phyloP scores from a whole-genome alignment of 164 flowering plant genomes.

The Liquidambar formosana region DNA sequence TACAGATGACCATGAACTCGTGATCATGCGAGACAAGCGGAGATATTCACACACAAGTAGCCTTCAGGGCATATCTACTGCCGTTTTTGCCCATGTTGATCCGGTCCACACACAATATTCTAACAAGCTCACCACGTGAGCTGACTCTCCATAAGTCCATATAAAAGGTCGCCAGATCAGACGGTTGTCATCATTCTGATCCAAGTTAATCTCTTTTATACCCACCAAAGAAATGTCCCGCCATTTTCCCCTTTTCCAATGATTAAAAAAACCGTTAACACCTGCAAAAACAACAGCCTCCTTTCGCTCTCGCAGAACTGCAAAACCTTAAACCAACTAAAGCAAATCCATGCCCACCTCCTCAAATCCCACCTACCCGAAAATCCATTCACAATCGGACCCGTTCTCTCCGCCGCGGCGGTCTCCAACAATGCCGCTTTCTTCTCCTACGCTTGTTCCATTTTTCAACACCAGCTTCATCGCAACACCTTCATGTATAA shows the following conservation, averaged over 20 bases:
- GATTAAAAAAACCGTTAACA: constrained; percentile 31
- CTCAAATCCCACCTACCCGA: constrained; percentile 34
- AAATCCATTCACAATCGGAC: constrained; percentile 38
- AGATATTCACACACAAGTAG: no score
- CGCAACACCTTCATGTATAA: constrained; percentile 61
- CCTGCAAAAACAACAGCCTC: constrained; percentile 7
- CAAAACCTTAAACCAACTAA: constrained; percentile 55
- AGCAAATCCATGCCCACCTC: constrained; percentile 55
- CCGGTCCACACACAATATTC: no score
- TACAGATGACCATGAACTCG: no score
- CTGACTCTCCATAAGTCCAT: no score
- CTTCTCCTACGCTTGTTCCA: constrained; percentile 37
- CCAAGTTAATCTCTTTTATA: no score
- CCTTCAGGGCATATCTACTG: no score
- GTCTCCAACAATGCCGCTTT: constrained; percentile 32
- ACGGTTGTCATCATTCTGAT: no score
- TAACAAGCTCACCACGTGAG: no score
- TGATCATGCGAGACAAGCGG: no score
- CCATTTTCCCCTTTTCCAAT: constrained; percentile 12
- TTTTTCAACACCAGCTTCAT: constrained; percentile 29
- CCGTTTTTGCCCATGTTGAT: no score
- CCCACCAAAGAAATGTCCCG: constrained; percentile 4
- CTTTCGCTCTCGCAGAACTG: constrained; percentile 30
- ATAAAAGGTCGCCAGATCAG: no score
- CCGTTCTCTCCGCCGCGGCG: constrained; percentile 43